Percentiles rank a stretch among this genome's conserved stretches.
phyloP scores from a whole-genome alignment of 2,329 filamentous ascomycete species.

The Sphaceloma murrayae region DNA sequence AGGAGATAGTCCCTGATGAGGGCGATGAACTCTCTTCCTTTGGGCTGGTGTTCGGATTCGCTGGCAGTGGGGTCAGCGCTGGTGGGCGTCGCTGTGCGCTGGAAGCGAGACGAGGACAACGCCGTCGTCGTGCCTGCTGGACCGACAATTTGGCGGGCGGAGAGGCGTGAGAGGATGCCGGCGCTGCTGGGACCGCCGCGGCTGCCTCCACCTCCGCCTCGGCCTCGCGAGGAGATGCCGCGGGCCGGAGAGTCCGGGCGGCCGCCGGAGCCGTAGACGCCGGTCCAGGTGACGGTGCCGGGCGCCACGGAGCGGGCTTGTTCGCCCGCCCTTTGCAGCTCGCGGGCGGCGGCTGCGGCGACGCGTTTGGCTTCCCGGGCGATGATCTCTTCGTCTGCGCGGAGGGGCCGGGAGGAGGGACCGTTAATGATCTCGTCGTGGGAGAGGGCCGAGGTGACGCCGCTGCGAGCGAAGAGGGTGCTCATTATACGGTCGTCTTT shows the following conservation, averaged over 20 bases:
- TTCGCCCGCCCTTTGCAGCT: constrained; percentile 63
- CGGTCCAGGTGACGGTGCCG: constrained; percentile 90
- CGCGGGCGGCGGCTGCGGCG: constrained; percentile 65
- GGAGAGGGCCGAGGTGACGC: constrained; percentile 82
- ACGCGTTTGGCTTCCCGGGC: constrained; percentile 72
- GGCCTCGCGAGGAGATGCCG: constrained; percentile 34
- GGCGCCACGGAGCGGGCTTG: constrained; percentile 63
- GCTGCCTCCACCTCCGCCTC: constrained; percentile 21
- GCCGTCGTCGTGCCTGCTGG: constrained; percentile 18
- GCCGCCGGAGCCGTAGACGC: constrained; percentile 68
- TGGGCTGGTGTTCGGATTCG: constrained; percentile 27
- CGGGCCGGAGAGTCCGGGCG: constrained; percentile 49
- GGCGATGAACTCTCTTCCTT: constrained; percentile 37
- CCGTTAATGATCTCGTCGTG: constrained; percentile 86
- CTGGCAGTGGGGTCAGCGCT: too few species aligned
- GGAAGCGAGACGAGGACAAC: constrained; percentile 24
- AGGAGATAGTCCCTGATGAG: constrained; percentile 68
- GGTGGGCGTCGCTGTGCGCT: constrained; percentile 23
- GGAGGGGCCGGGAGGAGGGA: constrained; percentile 39
- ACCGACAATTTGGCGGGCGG: constrained; percentile 31
- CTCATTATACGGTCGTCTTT: constrained; percentile 72
- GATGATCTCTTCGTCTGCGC: constrained; percentile 68
- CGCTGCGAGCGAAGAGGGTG: constrained; percentile 76
- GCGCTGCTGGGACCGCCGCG: constrained; percentile 29
- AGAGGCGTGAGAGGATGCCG: constrained; percentile 36